Evolutionary conservation across 2,329 filamentous ascomycete genomes (phyloP).

Genomic region (Blastomyces percursus): DNA sequence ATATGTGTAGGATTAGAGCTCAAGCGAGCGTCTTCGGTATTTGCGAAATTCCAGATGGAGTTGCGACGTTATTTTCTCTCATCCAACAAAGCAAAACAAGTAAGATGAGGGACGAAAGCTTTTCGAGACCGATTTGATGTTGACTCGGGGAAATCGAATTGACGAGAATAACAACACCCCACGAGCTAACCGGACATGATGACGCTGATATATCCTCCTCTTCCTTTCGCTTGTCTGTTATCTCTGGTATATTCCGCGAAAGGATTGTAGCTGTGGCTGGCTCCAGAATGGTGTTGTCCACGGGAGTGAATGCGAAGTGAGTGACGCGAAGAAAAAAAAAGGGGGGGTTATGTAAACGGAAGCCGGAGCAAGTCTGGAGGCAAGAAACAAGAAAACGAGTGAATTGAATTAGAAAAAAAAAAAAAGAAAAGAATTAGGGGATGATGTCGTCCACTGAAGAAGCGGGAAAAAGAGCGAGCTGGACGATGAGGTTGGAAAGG

Average conservation of each 20-base stretch:
- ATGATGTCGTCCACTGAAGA: constrained; percentile 7
- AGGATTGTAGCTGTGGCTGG: neutral
- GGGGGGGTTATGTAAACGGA: constrained; percentile 8
- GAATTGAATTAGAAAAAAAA: constrained; percentile 6
- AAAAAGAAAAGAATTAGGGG: constrained; percentile 8
- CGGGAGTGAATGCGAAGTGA: constrained; percentile 7
- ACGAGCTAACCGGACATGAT: neutral
- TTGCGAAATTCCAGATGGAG: neutral
- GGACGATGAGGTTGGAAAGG: constrained; percentile 6
- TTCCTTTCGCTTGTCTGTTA: neutral
- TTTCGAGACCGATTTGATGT: neutral
- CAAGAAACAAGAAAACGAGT: constrained; percentile 9
- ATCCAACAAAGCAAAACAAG: neutral
- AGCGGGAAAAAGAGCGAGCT: constrained; percentile 1
- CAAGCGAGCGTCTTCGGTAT: neutral
- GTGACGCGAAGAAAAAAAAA: neutral
- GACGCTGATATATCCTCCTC: neutral
- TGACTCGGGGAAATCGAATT: neutral
- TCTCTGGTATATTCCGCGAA: neutral
- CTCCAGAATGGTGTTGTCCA: constrained; percentile 1
- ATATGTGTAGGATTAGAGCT: neutral
- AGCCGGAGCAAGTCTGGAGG: constrained; percentile 14
- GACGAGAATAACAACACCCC: neutral
- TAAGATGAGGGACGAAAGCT: neutral
- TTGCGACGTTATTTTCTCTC: neutral